Conservation (phyloP, 208 protist genomes). For the Trypanosoma conorhini region DNA sequence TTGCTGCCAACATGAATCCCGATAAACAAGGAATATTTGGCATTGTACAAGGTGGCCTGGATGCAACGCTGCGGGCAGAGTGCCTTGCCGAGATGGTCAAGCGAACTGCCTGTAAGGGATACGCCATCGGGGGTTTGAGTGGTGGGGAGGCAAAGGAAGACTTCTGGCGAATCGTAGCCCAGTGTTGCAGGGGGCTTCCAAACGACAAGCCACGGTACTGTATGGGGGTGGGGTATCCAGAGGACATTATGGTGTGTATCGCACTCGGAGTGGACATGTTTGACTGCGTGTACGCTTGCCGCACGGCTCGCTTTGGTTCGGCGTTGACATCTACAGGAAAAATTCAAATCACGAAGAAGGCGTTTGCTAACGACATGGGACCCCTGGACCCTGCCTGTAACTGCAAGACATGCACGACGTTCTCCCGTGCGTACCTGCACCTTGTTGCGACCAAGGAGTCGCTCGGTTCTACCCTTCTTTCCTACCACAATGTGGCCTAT, state of each 20-base stretch:
- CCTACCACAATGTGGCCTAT: constrained; percentile 98
- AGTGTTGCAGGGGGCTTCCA: constrained; percentile 92
- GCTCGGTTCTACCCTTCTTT: constrained; percentile 93
- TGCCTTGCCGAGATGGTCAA: constrained; percentile 95
- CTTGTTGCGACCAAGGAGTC: constrained; percentile 87
- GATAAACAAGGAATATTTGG: constrained; percentile 98
- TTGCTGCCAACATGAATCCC: constrained; percentile 92
- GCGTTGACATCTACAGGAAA: constrained; percentile 89
- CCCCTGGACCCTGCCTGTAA: constrained; percentile 88
- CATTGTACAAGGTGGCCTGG: constrained; percentile 98
- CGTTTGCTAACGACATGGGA: constrained; percentile 69
- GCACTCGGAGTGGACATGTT: constrained; percentile 99
- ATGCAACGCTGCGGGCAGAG: constrained; percentile 83
- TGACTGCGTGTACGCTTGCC: constrained; percentile 99
- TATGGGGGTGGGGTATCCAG: constrained; percentile 99
- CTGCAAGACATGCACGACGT: constrained; percentile 93
- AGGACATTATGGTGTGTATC: constrained; percentile 98
- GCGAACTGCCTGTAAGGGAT: constrained; percentile 94
- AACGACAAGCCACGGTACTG: constrained; percentile 96
- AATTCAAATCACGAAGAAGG: constrained; percentile 74
- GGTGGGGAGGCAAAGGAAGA: constrained; percentile 98
- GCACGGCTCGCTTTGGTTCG: constrained; percentile 97
- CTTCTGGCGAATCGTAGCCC: constrained; percentile 95
- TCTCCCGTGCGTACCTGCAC: constrained; percentile 95
- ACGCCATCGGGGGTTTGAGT: constrained; percentile 98